These are phyloP conservation scores for Pestalotiopsis sp. DNA, from an alignment of 2,329 filamentous ascomycete genomes.

Conservation along the genomic window DNA sequence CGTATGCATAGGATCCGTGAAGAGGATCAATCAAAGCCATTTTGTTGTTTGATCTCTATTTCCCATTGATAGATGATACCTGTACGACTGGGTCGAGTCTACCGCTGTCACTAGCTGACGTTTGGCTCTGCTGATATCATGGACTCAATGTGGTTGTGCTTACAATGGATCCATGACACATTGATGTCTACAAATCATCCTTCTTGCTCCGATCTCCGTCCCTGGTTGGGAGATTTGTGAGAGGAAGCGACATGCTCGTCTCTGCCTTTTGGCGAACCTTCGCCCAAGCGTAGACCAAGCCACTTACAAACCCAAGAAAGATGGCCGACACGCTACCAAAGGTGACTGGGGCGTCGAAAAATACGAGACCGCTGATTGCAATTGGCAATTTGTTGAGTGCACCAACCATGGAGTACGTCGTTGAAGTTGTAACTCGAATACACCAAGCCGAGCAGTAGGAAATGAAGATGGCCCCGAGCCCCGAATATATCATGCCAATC, in stretches of 20 bases:
- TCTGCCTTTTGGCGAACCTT: constrained; percentile 78
- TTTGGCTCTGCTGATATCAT: neutral
- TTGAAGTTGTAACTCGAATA: constrained; percentile 96
- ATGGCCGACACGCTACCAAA: constrained; percentile 92
- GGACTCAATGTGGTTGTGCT: neutral
- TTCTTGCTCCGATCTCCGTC: constrained; percentile 50
- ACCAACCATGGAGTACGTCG: constrained; percentile 98
- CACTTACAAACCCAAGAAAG: constrained; percentile 85
- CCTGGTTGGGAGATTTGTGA: constrained; percentile 64
- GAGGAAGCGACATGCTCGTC: constrained; percentile 68
- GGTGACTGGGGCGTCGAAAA: constrained; percentile 93
- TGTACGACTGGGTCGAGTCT: neutral
- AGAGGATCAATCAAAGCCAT: neutral
- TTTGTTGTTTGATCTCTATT: neutral
- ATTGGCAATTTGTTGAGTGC: constrained; percentile 99
- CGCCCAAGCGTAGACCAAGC: constrained; percentile 84
- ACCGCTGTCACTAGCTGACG: neutral
- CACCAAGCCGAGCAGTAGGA: constrained; percentile 99
- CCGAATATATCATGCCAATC: constrained; percentile 90
- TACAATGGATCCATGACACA: neutral
- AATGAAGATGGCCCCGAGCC: constrained; percentile 92
- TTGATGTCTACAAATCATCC: neutral
- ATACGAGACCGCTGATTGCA: constrained; percentile 86
- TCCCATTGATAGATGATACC: neutral
- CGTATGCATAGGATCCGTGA: neutral